phyloP scores from a whole-genome alignment of 805 yeast genomes.

The Cyberlindnera amylophila region DNA sequence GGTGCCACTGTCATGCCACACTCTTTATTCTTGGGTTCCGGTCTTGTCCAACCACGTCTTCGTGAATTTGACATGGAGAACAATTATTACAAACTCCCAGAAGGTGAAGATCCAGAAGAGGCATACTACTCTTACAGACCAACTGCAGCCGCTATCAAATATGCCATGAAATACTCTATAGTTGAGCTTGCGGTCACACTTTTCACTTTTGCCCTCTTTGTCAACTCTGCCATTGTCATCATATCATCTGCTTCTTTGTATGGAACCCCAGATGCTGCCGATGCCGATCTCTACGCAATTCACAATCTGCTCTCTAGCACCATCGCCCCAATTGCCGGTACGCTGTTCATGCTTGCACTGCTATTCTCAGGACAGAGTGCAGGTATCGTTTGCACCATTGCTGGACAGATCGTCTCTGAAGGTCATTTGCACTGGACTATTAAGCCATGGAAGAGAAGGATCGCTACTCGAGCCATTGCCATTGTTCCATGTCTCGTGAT shows the following conservation, averaged over 20 bases:
- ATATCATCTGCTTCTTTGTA: slow-evolving; percentile 78
- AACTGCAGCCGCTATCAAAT: slow-evolving; percentile 63
- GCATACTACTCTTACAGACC: slow-evolving; percentile 57
- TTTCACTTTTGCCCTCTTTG: slow-evolving; percentile 78
- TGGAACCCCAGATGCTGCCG: slow-evolving; percentile 63
- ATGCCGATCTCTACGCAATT: slow-evolving; percentile 80
- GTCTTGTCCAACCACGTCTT: slow-evolving; percentile 79
- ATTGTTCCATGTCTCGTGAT: slow-evolving; percentile 78
- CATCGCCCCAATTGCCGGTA: slow-evolving; percentile 76
- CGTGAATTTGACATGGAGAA: slow-evolving; percentile 66
- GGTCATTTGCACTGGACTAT: slow-evolving; percentile 83
- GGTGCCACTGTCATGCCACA: slow-evolving; percentile 98
- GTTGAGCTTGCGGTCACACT: slow-evolving; percentile 67
- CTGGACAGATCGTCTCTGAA: slow-evolving; percentile 90
- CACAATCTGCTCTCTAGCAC: slow-evolving; percentile 56
- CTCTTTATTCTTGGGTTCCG: slow-evolving; percentile 79
- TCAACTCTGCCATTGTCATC: slow-evolving; percentile 77
- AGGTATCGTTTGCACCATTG: slow-evolving; percentile 88
- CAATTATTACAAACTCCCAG: slow-evolving; percentile 39
- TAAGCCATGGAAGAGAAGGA: slow-evolving; percentile 75
- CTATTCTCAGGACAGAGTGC: slow-evolving; percentile 86
- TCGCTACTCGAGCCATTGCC: slow-evolving; percentile 73
- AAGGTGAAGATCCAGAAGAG: slow-evolving; percentile 29
- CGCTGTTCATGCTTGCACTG: slow-evolving; percentile 79
- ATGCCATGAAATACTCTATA: slow-evolving; percentile 69